These are phyloP conservation scores for Aquilaria agallochum DNA, from an alignment of 441 rosid species.

Conservation along the genomic window DNA sequence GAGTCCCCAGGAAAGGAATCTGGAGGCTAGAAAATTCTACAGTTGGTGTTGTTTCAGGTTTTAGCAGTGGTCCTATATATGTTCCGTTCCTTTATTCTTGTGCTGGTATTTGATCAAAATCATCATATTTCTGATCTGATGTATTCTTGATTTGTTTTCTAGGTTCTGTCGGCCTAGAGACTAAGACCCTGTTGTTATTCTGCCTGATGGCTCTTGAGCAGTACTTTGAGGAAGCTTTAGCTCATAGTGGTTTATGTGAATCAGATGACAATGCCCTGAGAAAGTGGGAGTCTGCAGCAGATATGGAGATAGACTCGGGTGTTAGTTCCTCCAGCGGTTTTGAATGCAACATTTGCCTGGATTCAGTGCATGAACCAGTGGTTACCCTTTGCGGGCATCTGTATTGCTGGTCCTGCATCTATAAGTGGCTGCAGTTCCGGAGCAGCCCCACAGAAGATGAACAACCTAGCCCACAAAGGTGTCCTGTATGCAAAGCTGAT, in stretches of 20 bases:
- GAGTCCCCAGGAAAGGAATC: too few relatives aligned
- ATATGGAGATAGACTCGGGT: constrained; percentile 22
- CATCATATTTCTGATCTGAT: constrained; percentile 4
- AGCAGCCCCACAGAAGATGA: constrained; percentile 26
- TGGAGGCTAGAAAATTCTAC: too few relatives aligned
- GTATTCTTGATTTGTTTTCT: constrained; percentile 12
- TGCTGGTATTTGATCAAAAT: background rate
- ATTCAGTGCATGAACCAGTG: constrained; percentile 78
- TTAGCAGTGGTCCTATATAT: too few relatives aligned
- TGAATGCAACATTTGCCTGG: constrained; percentile 94
- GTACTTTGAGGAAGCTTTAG: constrained; percentile 30
- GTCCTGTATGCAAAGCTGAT: constrained; percentile 92
- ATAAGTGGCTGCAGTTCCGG: constrained; percentile 77
- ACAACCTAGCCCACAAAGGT: constrained; percentile 40
- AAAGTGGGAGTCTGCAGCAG: constrained; percentile 36
- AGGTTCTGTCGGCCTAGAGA: constrained; percentile 13
- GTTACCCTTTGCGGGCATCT: constrained; percentile 94
- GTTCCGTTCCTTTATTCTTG: too few relatives aligned
- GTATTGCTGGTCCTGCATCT: constrained; percentile 97
- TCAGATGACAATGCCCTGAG: constrained; percentile 21
- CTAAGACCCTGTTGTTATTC: constrained; percentile 1
- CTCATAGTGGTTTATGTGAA: constrained; percentile 13
- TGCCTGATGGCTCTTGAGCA: constrained; percentile 39
- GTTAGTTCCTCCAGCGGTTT: constrained; percentile 39
- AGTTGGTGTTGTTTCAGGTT: too few relatives aligned